Conservation (phyloP, 352 stramenopile genomes). For the Globisporangium barbulae region DNA sequence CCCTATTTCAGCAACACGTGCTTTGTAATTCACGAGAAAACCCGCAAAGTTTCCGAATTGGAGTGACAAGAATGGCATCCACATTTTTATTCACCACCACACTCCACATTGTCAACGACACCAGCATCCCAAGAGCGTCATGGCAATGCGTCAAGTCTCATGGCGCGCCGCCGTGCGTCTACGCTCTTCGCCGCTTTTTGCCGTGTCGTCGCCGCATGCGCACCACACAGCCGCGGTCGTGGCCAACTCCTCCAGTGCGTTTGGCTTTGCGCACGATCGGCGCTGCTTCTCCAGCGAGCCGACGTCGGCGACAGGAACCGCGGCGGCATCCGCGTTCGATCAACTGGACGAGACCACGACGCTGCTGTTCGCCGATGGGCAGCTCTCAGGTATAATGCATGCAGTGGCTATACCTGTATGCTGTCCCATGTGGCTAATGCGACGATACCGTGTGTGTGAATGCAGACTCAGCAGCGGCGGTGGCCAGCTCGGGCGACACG, state of each 20-base stretch:
- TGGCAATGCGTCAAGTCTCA: slow-evolving; percentile 7
- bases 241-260: neutral
- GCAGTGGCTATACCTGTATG: neutral
- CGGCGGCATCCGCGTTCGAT: slow-evolving; percentile 4
- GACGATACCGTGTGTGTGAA: neutral
- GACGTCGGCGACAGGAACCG: neutral
- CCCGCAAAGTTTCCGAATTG: neutral
- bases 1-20: slow-evolving; percentile 2
- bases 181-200: neutral
- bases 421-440: neutral
- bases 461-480: slow-evolving; percentile 29
- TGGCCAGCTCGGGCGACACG: slow-evolving; percentile 25
- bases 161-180: slow-evolving; percentile 1
- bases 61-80: neutral
- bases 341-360: slow-evolving; percentile 30
- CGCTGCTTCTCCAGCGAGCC: slow-evolving; percentile 26
- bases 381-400: slow-evolving; percentile 29
- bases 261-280: slow-evolving; percentile 22
- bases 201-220: neutral
- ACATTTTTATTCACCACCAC: slow-evolving; percentile 9
- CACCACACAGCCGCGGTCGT: neutral
- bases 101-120: neutral
- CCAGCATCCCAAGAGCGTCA: neutral
- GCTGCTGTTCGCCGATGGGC: slow-evolving; percentile 21
- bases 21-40: neutral